Percentiles rank a stretch among this genome's conserved stretches.
Conservation (phyloP, 169 alveolate species). For the Toxoplasma gondii region DNA sequence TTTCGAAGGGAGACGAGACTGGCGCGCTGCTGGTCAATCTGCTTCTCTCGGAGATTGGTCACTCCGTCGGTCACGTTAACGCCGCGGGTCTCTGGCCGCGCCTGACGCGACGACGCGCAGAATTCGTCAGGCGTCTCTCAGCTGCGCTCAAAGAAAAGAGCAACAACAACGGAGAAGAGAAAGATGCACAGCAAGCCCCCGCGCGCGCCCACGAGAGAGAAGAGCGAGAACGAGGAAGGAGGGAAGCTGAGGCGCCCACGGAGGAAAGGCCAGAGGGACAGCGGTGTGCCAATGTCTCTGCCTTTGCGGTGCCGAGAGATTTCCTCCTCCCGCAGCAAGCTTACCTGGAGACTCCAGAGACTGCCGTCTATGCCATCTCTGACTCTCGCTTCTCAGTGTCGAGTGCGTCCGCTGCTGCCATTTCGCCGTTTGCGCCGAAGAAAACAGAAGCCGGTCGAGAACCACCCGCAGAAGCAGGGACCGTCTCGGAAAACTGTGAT, state of each 20-base stretch:
- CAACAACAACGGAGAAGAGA: not conserved
- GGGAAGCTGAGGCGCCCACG: not conserved
- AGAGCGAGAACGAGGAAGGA: not conserved
- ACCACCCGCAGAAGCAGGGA: not conserved
- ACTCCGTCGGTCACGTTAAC: constrained; percentile 82
- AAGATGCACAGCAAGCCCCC: not conserved
- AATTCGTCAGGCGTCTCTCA: not conserved
- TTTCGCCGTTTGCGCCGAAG: too few species aligned
- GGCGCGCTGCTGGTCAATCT: constrained; percentile 82
- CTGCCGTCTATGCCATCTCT: not conserved
- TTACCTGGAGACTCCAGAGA: not conserved
- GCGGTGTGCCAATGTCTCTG: not conserved
- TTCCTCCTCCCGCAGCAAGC: not conserved
- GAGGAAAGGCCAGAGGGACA: not conserved
- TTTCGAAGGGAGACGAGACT: constrained; percentile 74
- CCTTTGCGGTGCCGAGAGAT: not conserved
- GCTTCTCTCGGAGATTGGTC: constrained; percentile 87
- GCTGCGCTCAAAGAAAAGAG: not conserved
- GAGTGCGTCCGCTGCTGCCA: too few species aligned
- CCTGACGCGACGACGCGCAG: not conserved
- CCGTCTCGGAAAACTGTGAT: not conserved
- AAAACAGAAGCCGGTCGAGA: too few species aligned
- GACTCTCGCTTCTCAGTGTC: too few species aligned
- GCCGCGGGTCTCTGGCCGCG: constrained; percentile 81
- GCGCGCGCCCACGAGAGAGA: not conserved